Evolutionary conservation across 1,139 yeast genomes (phyloP).

Genomic region (Yamadazyma diddensiae): DNA sequence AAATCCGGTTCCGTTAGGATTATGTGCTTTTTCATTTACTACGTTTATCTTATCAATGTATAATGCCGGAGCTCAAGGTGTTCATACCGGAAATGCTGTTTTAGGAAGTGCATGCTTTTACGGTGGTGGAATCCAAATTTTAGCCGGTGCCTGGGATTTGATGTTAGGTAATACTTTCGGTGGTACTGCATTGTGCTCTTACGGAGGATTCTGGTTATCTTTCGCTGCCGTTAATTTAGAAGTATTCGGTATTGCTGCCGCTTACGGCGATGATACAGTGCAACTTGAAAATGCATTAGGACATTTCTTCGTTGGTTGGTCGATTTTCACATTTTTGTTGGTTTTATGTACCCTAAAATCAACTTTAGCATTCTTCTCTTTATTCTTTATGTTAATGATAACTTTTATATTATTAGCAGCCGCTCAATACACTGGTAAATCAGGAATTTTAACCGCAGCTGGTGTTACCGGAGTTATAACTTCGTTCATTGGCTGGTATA

Average conservation of each 20-base stretch:
- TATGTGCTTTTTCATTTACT: slow-evolving; percentile 51
- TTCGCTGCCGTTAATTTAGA: slow-evolving; percentile 58
- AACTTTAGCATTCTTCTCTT: slow-evolving; percentile 55
- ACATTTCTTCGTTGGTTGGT: slow-evolving; percentile 65
- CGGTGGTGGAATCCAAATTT: slow-evolving; percentile 63
- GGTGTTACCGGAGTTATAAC: slow-evolving; percentile 66
- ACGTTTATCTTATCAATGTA: slow-evolving; percentile 46
- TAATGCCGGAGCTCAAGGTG: slow-evolving; percentile 40
- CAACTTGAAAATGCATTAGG: slow-evolving; percentile 53
- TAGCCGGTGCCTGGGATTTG: slow-evolving; percentile 67
- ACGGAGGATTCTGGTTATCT: slow-evolving; percentile 75
- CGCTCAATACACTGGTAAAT: slow-evolving; percentile 51
- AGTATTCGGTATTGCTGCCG: slow-evolving; percentile 51
- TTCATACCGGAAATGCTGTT: slow-evolving; percentile 32
- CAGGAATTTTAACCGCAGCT: slow-evolving; percentile 57
- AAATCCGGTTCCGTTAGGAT: slow-evolving; percentile 62
- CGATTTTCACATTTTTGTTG: slow-evolving; percentile 57
- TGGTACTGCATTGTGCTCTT: slow-evolving; percentile 61
- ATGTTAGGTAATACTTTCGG: slow-evolving; percentile 66
- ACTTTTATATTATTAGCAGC: slow-evolving; percentile 57
- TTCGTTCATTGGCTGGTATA: slow-evolving; percentile 61
- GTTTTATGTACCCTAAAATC: slow-evolving; percentile 60
- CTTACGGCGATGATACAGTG: slow-evolving; percentile 45
- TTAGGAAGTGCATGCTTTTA: slow-evolving; percentile 45
- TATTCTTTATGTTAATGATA: slow-evolving; percentile 52